A percentile compares a stretch with the other conserved stretches of the same genome.
These are phyloP conservation scores for Begonia peltatifolia DNA, from an alignment of 306 rosid species.

Conservation along the genomic window DNA sequence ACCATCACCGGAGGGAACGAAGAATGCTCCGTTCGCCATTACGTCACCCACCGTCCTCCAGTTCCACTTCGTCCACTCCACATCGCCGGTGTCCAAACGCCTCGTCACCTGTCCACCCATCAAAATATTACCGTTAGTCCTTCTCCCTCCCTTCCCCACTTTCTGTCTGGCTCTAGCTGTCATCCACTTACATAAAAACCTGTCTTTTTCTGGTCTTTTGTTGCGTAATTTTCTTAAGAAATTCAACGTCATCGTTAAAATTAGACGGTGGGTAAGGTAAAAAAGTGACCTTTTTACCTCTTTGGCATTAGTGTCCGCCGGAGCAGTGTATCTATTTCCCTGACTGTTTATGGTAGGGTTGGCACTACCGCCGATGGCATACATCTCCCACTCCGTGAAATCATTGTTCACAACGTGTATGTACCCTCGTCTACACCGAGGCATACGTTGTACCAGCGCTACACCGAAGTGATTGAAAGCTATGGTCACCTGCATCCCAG, in stretches of 20 bases:
- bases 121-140: too few species aligned
- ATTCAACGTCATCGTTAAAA: too few species aligned
- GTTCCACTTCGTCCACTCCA: constrained; percentile 48
- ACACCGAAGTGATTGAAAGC: not conserved
- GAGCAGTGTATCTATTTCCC: constrained; percentile 1
- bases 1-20: constrained; percentile 44
- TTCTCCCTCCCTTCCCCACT: too few species aligned
- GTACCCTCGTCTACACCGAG: not conserved
- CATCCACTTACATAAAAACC: too few species aligned
- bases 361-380: not conserved
- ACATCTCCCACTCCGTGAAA: not conserved
- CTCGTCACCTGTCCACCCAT: constrained; percentile 44
- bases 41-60: constrained; percentile 65
- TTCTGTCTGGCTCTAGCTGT: too few species aligned
- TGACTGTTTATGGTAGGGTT: constrained; percentile 2
- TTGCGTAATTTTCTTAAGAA: too few species aligned
- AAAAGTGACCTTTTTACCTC: not conserved
- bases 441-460: not conserved
- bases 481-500: constrained; percentile 1
- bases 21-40: constrained; percentile 64
- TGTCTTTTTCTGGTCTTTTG: too few species aligned
- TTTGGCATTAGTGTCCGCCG: not conserved
- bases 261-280: too few species aligned
- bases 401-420: not conserved
- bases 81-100: constrained; percentile 51